phyloP scores from a whole-genome alignment of 2,329 filamentous ascomycete genomes.

The Colletotrichum brevisporum region DNA sequence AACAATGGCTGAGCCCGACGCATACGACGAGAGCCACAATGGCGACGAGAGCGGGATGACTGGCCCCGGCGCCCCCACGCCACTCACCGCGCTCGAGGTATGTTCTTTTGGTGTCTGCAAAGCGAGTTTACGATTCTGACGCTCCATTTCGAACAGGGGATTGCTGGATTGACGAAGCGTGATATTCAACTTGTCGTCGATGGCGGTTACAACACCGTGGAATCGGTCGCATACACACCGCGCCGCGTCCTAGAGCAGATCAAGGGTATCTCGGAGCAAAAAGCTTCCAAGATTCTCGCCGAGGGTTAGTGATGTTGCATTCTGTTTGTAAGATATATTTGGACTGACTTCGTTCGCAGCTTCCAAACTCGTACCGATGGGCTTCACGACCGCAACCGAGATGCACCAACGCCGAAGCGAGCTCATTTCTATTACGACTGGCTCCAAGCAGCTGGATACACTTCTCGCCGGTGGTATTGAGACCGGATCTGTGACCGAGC shows the following conservation, averaged over 20 bases:
- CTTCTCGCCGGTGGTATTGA: constrained; percentile 94
- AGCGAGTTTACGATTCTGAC: constrained; percentile 8
- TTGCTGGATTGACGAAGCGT: constrained; percentile 91
- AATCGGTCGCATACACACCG: constrained; percentile 93
- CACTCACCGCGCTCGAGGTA: constrained; percentile 88
- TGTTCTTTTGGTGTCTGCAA: constrained; percentile 42
- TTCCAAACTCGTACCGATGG: constrained; percentile 97
- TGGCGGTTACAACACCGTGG: constrained; percentile 94
- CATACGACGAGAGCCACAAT: constrained; percentile 76
- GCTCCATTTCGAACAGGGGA: constrained; percentile 68
- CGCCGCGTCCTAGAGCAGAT: constrained; percentile 90
- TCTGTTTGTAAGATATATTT: constrained; percentile 30
- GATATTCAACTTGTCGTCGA: constrained; percentile 95
- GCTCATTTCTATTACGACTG: constrained; percentile 97
- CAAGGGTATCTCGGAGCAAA: constrained; percentile 98
- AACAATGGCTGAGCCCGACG: constrained; percentile 66
- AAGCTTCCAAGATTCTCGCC: constrained; percentile 89
- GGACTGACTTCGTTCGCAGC: constrained; percentile 63
- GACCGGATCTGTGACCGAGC: constrained; percentile 97
- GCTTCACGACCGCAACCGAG: constrained; percentile 98
- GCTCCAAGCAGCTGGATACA: constrained; percentile 97
- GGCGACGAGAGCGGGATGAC: constrained; percentile 80
- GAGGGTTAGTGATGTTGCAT: constrained; percentile 74
- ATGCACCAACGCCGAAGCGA: constrained; percentile 98
- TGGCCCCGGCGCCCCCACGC: constrained; percentile 94